These are phyloP conservation scores for Bruguiera hainesii DNA, from an alignment of 441 rosid genomes.

Conservation along the genomic window DNA sequence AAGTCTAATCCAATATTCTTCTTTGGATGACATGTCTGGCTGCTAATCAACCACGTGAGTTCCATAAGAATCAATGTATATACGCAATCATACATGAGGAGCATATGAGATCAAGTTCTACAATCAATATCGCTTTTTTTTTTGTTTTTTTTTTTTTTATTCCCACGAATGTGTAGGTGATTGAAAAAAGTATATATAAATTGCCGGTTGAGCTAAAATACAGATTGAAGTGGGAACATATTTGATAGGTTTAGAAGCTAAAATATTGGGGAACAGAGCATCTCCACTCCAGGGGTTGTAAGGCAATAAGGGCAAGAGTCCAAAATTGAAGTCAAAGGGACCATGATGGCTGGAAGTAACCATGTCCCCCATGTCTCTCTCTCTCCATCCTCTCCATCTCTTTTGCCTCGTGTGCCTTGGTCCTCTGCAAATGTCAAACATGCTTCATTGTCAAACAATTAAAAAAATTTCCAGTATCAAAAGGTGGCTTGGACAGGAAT, in stretches of 20 bases:
- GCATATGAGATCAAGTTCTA: background rate
- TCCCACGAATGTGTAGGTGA: slow-evolving; percentile 13
- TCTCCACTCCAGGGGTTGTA: slow-evolving; percentile 12
- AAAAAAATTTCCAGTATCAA: no score
- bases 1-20: slow-evolving; percentile 10
- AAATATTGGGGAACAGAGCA: slow-evolving; percentile 13
- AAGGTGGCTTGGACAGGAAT: no score
- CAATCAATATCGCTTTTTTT: background rate
- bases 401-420: slow-evolving; percentile 51
- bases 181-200: slow-evolving; percentile 19
- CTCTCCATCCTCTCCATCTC: slow-evolving; percentile 52
- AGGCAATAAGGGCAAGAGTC: slow-evolving; percentile 16
- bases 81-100: background rate
- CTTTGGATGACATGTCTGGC: slow-evolving; percentile 6
- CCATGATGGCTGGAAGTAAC: slow-evolving; percentile 37
- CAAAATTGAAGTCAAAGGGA: slow-evolving; percentile 44
- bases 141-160: background rate
- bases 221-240: slow-evolving; percentile 6
- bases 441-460: background rate
- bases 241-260: background rate
- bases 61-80: background rate
- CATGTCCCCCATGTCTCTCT: slow-evolving; percentile 39
- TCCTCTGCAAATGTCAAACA: slow-evolving; percentile 36
- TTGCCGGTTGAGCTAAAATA: slow-evolving; percentile 2
- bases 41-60: background rate